phyloP scores from a whole-genome alignment of 352 stramenopile species.

The Thalassiosira mediterranea region DNA sequence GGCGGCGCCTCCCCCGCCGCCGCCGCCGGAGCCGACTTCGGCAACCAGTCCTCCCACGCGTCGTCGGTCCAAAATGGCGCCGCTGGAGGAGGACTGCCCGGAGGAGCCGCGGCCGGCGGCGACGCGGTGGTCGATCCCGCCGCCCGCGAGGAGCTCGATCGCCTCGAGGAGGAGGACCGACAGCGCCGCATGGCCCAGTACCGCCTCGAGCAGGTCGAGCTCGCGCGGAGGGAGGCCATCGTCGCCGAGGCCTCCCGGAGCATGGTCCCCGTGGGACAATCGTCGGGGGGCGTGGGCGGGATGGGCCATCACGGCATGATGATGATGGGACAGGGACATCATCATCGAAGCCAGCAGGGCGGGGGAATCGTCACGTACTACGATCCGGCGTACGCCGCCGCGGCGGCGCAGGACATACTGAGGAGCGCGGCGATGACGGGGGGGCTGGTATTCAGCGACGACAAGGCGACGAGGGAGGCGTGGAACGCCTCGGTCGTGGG shows the following conservation, averaged over 20 bases:
- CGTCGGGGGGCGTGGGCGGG: not conserved
- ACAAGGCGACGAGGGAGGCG: slow-evolving; percentile 65
- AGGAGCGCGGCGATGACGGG: slow-evolving; percentile 28
- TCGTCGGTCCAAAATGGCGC: not conserved
- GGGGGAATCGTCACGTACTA: slow-evolving; percentile 67
- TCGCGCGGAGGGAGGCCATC: slow-evolving; percentile 65
- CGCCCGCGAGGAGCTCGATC: not conserved
- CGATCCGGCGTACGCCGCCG: slow-evolving; percentile 75
- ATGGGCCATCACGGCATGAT: too few relatives aligned
- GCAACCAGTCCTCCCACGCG: not conserved
- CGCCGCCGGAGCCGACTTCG: slow-evolving; percentile 7
- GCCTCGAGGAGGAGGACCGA: slow-evolving; percentile 34
- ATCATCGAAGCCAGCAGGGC: slow-evolving; percentile 24
- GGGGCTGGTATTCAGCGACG: slow-evolving; percentile 50
- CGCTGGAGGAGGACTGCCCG: slow-evolving; percentile 15
- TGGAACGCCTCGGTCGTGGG: slow-evolving; percentile 54
- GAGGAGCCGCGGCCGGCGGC: not conserved
- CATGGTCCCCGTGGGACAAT: slow-evolving; percentile 67
- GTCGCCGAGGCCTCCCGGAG: slow-evolving; percentile 51
- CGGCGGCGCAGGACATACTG: slow-evolving; percentile 63
- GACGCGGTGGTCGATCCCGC: not conserved
- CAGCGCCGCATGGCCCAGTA: slow-evolving; percentile 37
- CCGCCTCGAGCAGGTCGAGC: slow-evolving; percentile 50
- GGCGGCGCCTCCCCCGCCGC: too few relatives aligned
- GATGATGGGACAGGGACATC: slow-evolving; percentile 18